Base-by-base conservation (phyloP, 2,329 filamentous ascomycete species). In the Cercospora beticola region DNA sequence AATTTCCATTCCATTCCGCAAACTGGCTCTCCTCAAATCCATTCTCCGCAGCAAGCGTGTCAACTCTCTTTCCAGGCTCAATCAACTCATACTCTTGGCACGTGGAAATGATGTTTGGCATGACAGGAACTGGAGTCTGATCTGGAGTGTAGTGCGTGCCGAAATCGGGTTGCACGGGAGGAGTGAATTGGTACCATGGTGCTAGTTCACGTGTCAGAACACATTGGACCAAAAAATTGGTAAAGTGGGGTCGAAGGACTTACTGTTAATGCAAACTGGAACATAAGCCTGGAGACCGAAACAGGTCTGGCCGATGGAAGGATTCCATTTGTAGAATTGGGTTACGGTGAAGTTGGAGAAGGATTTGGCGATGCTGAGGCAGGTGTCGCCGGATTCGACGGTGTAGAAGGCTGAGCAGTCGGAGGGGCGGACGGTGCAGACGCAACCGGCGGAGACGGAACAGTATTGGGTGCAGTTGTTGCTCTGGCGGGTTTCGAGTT, bases 271-370 rank as follows among this genome's bases (percentile, higher is more conserved):
- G 73, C 78, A 79, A 61, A 79, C 75, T 9, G 77, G 77, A 4
- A 77, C 75, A 65, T 74, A 76, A n/a, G 76, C 77, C 31, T 72
- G 75, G 1, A 79, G 72, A 12, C 77, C 74, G 62, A 74, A 76
- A 66, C 76, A 78, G 16, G 70, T 68, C 21, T 72, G 72, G 56
- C 76, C 74, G 59, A 74, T 70, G 23, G 54, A 64, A 1, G 78
- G 78, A 71, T 79, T 79, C 78, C 78, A 79, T n/a, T 73, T 71
- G 68, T 76, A 77, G 52, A 79, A 73, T 54, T 78, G 77, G 12
- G 75, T 74, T 8, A 77, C 74, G 28, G 77, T 79, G 74, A 79
- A 79, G 71, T 77, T 79, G 64, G 72, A 67, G 73, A 73, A 79
- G 31, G 68, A 68, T 58, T 74, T 68, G 56, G 76, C 77, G 64